Conservation (phyloP, 257 asterid genomes). For the Solanum commersonii region DNA sequence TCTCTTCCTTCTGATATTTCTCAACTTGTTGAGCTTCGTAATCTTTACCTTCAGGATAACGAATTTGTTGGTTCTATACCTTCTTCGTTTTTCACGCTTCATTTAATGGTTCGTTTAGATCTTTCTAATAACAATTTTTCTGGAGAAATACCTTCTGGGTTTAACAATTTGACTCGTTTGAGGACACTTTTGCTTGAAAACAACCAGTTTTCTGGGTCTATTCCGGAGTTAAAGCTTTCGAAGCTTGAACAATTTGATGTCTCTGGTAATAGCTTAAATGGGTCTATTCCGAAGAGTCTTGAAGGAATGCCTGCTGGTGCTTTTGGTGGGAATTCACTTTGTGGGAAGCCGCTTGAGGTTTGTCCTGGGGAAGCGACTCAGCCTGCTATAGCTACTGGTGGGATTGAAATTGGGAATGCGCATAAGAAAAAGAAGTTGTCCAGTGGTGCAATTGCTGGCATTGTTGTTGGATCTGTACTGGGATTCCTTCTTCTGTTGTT, state of each 20-base stretch:
- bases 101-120: slow-evolving; percentile 39
- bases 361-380: slow-evolving; percentile 33
- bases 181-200: slow-evolving; percentile 55
- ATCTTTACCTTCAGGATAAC: slow-evolving; percentile 68
- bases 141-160: slow-evolving; percentile 36
- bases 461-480: slow-evolving; percentile 62
- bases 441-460: slow-evolving; percentile 81
- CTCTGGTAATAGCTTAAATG: slow-evolving; percentile 50
- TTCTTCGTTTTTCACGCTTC: slow-evolving; percentile 17
- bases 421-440: slow-evolving; percentile 28
- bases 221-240: slow-evolving; percentile 45
- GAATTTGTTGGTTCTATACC: slow-evolving; percentile 40
- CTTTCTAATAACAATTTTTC: slow-evolving; percentile 55
- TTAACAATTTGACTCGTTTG: slow-evolving; percentile 54
- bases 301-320: slow-evolving; percentile 23
- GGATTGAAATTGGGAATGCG: not conserved
- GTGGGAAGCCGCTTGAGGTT: slow-evolving; percentile 64
- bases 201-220: slow-evolving; percentile 39
- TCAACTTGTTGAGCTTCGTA: slow-evolving; percentile 36
- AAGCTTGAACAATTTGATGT: slow-evolving; percentile 65
- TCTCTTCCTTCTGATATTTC: slow-evolving; percentile 49
- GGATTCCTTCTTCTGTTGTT: slow-evolving; percentile 39
- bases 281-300: slow-evolving; percentile 57
- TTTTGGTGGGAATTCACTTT: slow-evolving; percentile 54
- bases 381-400: slow-evolving; percentile 19